These are phyloP conservation scores for Myxozyma udenii DNA, from an alignment of 805 yeast genomes.

Conservation along the genomic window DNA sequence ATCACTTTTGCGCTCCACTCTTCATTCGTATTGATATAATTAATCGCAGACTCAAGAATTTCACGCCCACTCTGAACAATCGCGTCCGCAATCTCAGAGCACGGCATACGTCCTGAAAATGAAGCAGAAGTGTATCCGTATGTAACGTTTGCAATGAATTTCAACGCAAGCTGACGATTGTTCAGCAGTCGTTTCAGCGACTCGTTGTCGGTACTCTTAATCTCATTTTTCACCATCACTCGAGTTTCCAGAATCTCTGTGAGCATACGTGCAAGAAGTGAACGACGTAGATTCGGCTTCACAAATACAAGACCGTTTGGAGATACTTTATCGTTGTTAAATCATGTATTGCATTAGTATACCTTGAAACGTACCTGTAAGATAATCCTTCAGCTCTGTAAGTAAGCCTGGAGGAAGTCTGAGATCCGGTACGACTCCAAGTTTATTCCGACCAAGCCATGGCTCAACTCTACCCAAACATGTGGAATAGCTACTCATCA, in stretches of 20 bases:
- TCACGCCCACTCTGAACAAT: conserved; percentile 91
- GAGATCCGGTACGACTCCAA: conserved; percentile 43
- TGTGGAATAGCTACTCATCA: conserved; percentile 40
- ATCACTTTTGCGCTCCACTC: conserved; percentile 88
- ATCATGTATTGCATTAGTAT: neutral
- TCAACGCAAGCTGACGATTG: conserved; percentile 80
- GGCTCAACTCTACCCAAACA: conserved; percentile 40
- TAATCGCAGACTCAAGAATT: conserved; percentile 61
- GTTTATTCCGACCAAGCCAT: conserved; percentile 38
- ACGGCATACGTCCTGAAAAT: conserved; percentile 96
- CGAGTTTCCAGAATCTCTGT: conserved; percentile 78
- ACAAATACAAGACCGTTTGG: conserved; percentile 88
- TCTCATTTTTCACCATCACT: conserved; percentile 70
- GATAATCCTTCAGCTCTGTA: conserved; percentile 50
- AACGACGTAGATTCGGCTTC: conserved; percentile 60
- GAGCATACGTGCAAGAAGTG: conserved; percentile 78
- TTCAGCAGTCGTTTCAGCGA: conserved; percentile 52
- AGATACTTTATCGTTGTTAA: conserved; percentile 49
- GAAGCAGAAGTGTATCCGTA: conserved; percentile 96
- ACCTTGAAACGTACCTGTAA: conserved; percentile 38
- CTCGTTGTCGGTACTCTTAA: conserved; percentile 45
- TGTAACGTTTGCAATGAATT: conserved; percentile 89
- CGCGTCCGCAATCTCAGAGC: conserved; percentile 90
- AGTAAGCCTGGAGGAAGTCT: conserved; percentile 58
- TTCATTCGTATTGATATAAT: conserved; percentile 55